Percentiles rank a stretch among this genome's conserved stretches.
Conservation (phyloP, 352 stramenopile genomes). For the Aphanomyces astaci region DNA sequence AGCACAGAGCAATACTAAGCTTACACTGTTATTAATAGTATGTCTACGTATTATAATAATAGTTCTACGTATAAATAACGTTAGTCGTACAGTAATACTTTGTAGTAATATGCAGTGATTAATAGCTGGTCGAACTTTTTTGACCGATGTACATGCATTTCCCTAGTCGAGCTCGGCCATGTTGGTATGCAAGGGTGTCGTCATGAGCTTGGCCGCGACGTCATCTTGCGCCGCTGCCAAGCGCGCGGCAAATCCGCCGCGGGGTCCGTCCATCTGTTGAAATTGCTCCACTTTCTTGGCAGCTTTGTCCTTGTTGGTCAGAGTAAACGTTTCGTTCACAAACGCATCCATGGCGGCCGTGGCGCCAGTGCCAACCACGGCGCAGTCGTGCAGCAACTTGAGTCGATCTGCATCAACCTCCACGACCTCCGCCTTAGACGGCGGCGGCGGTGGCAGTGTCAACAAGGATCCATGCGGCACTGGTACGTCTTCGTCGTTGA, state of each 20-base stretch:
- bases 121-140: no score
- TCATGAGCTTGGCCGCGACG: background rate
- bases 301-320: constrained; percentile 20
- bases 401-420: constrained; percentile 43
- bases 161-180: constrained; percentile 15
- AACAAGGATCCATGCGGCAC: constrained; percentile 31
- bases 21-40: no score
- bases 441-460: constrained; percentile 13
- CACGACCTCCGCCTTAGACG: constrained; percentile 26
- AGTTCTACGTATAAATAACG: background rate
- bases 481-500: constrained; percentile 32
- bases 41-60: no score
- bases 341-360: constrained; percentile 39
- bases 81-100: no score
- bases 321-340: constrained; percentile 39
- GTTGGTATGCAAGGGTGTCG: constrained; percentile 17
- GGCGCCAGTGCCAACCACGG: constrained; percentile 39
- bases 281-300: constrained; percentile 19
- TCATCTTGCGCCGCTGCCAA: constrained; percentile 9
- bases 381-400: constrained; percentile 65
- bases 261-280: constrained; percentile 3
- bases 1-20: no score
- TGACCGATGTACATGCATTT: background rate
- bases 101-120: no score
- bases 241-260: background rate